A percentile compares a stretch with the other conserved stretches of the same genome.
phyloP scores from a whole-genome alignment of 2,329 filamentous ascomycete genomes.

The Sporothrix inflata region DNA sequence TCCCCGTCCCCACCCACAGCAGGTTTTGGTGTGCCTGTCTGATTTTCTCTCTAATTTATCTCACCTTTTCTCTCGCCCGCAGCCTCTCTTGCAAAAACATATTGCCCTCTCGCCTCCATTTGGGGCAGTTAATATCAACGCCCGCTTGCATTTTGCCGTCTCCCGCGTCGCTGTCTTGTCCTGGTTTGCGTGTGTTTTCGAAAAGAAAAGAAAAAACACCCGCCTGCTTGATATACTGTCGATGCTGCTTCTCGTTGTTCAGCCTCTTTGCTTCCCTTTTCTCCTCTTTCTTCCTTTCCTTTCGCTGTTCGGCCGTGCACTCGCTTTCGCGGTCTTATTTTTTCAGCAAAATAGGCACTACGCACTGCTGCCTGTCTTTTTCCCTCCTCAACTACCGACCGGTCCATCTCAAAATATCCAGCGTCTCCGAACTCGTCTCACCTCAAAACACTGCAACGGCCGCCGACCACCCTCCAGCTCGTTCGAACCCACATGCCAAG shows the following conservation, averaged over 20 bases:
- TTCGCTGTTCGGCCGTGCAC: not conserved
- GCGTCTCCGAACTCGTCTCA: conserved; percentile 16
- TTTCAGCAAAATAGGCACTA: not conserved
- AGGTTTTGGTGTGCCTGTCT: not conserved
- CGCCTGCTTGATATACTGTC: conserved; percentile 15
- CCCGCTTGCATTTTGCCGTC: conserved; percentile 25
- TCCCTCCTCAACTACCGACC: not conserved
- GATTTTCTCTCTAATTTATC: not conserved
- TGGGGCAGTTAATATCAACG: not conserved
- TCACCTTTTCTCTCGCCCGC: not conserved
- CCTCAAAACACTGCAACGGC: not conserved
- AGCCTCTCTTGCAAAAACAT: not conserved
- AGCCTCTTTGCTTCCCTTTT: not conserved
- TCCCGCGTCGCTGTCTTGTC: not conserved
- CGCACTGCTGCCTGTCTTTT: not conserved
- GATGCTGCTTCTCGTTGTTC: not conserved
- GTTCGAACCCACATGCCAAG: not conserved
- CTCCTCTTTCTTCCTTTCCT: not conserved
- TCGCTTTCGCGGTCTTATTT: not conserved
- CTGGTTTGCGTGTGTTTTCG: conserved; percentile 15
- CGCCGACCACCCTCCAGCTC: not conserved
- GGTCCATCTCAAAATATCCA: conserved; percentile 5
- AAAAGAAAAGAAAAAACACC: too few relatives aligned
- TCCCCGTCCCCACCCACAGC: conserved; percentile 18
- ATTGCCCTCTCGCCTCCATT: not conserved